phyloP scores from a whole-genome alignment of 257 asterid genomes.

The Jasminum sambac region DNA sequence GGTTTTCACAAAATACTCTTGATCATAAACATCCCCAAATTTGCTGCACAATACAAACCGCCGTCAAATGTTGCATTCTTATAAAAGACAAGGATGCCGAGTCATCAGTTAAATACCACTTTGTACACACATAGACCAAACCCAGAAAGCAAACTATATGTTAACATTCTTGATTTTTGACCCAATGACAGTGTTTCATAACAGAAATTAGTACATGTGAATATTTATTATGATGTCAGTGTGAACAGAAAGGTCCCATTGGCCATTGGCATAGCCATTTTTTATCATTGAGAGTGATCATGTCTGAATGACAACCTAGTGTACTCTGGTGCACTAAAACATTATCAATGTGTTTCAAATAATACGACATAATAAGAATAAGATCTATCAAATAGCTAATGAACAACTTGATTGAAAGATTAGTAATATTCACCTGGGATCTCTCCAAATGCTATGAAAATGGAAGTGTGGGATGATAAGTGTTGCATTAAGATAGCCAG shows the following conservation, averaged over 20 bases:
- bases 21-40: constrained; percentile 87
- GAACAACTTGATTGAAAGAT: constrained; percentile 8
- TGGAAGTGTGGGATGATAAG: constrained; percentile 91
- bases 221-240: constrained; percentile 3
- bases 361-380: constrained; percentile 15
- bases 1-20: constrained; percentile 71
- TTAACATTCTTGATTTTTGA: not conserved
- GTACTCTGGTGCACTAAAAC: constrained; percentile 1
- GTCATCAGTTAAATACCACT: not conserved
- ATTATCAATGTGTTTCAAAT: not conserved
- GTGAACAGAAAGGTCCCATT: not conserved
- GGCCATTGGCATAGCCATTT: not conserved
- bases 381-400: constrained; percentile 6
- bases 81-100: not conserved
- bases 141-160: not conserved
- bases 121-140: not conserved
- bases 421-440: constrained; percentile 63
- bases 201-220: not conserved
- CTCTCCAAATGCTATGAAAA: constrained; percentile 98
- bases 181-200: not conserved
- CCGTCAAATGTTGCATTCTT: not conserved
- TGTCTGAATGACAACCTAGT: not conserved
- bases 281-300: not conserved
- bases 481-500: constrained; percentile 95
- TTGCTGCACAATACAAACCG: constrained; percentile 60